A percentile compares a stretch with the other conserved stretches of the same genome.
phyloP scores from a whole-genome alignment of 345 rosid species.

The Gossypium bickii region DNA sequence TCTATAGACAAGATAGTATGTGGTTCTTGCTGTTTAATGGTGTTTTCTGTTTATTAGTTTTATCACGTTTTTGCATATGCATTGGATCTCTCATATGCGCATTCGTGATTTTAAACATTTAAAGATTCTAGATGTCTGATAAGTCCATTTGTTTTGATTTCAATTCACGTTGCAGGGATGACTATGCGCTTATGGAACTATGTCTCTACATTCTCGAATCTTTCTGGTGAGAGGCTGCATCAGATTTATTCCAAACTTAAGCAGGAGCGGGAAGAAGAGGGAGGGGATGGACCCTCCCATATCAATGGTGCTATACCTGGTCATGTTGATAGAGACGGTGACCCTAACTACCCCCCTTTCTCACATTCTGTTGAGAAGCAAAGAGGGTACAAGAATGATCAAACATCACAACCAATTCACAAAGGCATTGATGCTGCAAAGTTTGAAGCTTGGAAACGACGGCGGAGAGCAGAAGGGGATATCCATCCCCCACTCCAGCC shows the following conservation, averaged over 20 bases:
- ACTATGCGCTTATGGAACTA: constrained; percentile 84
- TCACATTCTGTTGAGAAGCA: constrained; percentile 45
- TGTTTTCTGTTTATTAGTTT: not conserved
- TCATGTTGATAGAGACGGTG: constrained; percentile 33
- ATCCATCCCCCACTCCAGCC: constrained; percentile 40
- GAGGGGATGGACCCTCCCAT: constrained; percentile 67
- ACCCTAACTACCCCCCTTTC: constrained; percentile 38
- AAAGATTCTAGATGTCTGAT: not conserved
- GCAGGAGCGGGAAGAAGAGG: constrained; percentile 70
- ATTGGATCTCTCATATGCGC: not conserved
- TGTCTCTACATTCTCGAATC: constrained; percentile 88
- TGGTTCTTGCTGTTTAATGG: constrained; percentile 2
- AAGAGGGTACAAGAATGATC: constrained; percentile 53
- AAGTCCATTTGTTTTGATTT: not conserved
- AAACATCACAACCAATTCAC: constrained; percentile 45
- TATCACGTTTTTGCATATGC: not conserved
- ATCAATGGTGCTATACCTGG: constrained; percentile 46
- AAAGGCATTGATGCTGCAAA: constrained; percentile 64
- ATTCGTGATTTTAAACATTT: not conserved
- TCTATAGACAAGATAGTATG: constrained; percentile 86
- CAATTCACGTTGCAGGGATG: constrained; percentile 60
- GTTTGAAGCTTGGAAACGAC: constrained; percentile 87
- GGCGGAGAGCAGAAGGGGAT: constrained; percentile 67
- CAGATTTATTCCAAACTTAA: constrained; percentile 91
- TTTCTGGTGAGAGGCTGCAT: constrained; percentile 80